Evolutionary conservation across 257 asterid species (phyloP), one percentile per base, ranked within the genome.

Genomic region (Solanum etuberosum): DNA sequence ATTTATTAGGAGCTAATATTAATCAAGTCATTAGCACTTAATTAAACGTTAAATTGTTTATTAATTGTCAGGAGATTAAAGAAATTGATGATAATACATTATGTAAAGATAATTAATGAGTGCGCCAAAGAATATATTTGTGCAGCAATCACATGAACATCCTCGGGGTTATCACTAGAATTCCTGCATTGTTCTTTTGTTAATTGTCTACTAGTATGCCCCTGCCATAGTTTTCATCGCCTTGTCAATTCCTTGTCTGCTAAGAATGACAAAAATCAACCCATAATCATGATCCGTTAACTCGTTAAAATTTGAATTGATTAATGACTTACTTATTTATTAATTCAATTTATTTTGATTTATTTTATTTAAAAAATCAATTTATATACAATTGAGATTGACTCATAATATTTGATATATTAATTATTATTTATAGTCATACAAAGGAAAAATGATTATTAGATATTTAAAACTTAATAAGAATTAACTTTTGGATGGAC

Each of bases 131-230:
- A 12, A 29, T 21, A 31, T 13, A 4, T 38, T 88, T 46, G 85
- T n/a, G 74, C 83, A 88, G 74, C 85, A 83, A 77, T 88, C 92
- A 87, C 86, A 86, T 89, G 85, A 86, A 81, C 86, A 37, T 78
- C 85, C 83, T 71, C 59, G 85, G 68, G 34, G 43, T 89, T 74
- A 48, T 34, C 84, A 87, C 85, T 29, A 37, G 72, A 68, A 86
- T 51, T 78, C 25, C 32, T 57, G 35, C 35, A 85, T 87, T 83
- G 86, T 83, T 37, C 51, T 29, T 14, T 59, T 23, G 85, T 51
- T 76, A 57, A 14, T 25, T 72, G 91, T 76, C 82, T 29, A 37
- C 43, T 34, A 42, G 67, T 77, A 35, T 80, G 5, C 85, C 25
- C 42, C 51, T 38, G 37, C 43, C 87, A 87, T 87, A 3, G 91